These are phyloP conservation scores for Claviceps pazoutovae DNA, from an alignment of 2,329 filamentous ascomycete species.

Conservation along the genomic window DNA sequence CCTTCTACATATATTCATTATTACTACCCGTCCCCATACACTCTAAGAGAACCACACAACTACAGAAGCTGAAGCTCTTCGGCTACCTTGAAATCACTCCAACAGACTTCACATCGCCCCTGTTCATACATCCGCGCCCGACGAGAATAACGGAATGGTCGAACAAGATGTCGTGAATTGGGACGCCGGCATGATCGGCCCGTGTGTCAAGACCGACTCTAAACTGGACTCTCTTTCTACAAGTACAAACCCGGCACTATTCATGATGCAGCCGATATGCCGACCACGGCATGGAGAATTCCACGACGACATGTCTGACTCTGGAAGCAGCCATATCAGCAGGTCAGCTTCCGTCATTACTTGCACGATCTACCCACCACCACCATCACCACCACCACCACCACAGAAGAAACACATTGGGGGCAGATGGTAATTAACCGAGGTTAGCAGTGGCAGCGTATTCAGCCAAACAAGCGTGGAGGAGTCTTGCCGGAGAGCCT, in stretches of 20 bases:
- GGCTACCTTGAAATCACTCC: constrained; percentile 5
- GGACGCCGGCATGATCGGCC: constrained; percentile 17
- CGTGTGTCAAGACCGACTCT: constrained; percentile 1
- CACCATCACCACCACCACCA: too few relatives aligned
- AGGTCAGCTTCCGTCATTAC: constrained; percentile 1
- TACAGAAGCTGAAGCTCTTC: constrained; percentile 19
- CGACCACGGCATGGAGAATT: constrained; percentile 1
- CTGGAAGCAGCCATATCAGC: constrained; percentile 6
- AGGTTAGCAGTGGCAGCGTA: constrained; percentile 1
- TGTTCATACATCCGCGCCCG: not conserved
- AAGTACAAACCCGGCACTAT: not conserved
- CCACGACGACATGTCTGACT: constrained; percentile 8
- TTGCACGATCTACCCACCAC: not conserved
- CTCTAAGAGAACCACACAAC: constrained; percentile 8
- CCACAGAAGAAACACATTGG: too few relatives aligned
- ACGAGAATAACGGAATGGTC: constrained; percentile 6
- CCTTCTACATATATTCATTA: too few relatives aligned
- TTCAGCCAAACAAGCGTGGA: constrained; percentile 18
- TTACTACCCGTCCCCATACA: not conserved
- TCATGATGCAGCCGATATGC: constrained; percentile 1
- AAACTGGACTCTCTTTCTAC: not conserved
- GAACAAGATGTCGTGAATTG: constrained; percentile 13
- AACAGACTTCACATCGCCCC: too few relatives aligned
- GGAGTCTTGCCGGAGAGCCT: constrained; percentile 23
- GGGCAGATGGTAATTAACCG: not conserved